These are phyloP conservation scores for Thuidium tamariscinum DNA, from an alignment of 225 moss, liverwort and hornwort genomes.

Conservation along the genomic window DNA sequence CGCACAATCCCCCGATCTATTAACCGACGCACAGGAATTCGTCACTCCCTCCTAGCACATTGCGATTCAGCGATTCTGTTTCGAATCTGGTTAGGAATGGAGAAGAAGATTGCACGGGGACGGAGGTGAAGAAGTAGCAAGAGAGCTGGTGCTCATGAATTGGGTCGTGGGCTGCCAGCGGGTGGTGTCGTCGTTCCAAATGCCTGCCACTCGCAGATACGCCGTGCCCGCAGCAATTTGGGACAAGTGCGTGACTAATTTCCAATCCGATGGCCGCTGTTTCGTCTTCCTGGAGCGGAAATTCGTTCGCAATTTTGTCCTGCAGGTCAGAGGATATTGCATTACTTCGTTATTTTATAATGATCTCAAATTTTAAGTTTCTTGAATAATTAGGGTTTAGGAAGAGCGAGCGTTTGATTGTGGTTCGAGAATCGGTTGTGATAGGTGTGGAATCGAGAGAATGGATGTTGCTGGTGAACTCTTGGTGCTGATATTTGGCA, in stretches of 20 bases:
- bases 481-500: background rate
- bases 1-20: background rate
- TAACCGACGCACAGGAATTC: background rate
- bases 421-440: background rate
- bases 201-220: conserved; percentile 1
- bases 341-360: background rate
- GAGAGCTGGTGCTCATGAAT: conserved; percentile 20
- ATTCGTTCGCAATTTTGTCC: background rate
- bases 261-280: background rate
- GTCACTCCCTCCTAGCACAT: background rate
- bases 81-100: background rate
- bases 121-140: background rate
- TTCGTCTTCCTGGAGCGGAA: conserved; percentile 18
- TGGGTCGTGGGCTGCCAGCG: conserved; percentile 6
- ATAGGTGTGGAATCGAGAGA: background rate
- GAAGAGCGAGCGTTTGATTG: background rate
- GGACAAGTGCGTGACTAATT: conserved; percentile 5
- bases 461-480: background rate
- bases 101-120: background rate
- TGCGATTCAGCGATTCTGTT: background rate
- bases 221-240: background rate
- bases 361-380: background rate
- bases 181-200: background rate
- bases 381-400: background rate
- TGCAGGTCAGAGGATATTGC: conserved; percentile 19